Percentiles rank a stretch among this genome's conserved stretches.
Evolutionary conservation across 352 stramenopile genomes (phyloP).

Genomic region (Saprolegnia parasitica): DNA sequence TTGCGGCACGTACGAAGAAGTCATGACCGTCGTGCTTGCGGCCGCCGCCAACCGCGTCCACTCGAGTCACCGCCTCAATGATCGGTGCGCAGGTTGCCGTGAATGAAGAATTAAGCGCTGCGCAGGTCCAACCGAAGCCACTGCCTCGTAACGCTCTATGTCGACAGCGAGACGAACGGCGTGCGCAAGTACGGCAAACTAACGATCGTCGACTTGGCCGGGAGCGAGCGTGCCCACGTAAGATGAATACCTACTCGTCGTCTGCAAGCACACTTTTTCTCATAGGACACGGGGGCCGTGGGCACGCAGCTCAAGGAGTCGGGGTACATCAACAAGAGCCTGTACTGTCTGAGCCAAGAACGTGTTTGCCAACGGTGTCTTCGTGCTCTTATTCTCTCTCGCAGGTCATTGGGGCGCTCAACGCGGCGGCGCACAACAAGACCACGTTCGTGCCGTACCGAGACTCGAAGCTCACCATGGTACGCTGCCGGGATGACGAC

Average conservation of each 20-base stretch:
- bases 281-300: constrained; percentile 52
- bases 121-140: constrained; percentile 61
- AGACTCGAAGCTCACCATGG: constrained; percentile 46
- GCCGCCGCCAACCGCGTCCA: constrained; percentile 57
- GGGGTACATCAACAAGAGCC: constrained; percentile 73
- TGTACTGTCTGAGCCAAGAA: constrained; percentile 61
- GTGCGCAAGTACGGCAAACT: constrained; percentile 67
- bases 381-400: background rate
- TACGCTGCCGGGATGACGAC: background rate
- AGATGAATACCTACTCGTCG: background rate
- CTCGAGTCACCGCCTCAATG: constrained; percentile 65
- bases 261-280: background rate
- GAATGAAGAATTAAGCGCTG: background rate
- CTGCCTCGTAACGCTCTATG: constrained; percentile 76
- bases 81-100: constrained; percentile 20
- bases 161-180: constrained; percentile 39
- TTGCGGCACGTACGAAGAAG: constrained; percentile 49
- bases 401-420: constrained; percentile 64
- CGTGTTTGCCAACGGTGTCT: background rate
- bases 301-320: constrained; percentile 66
- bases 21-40: constrained; percentile 57
- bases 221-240: constrained; percentile 45
- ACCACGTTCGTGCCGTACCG: constrained; percentile 61
- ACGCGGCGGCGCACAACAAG: constrained; percentile 35
- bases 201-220: constrained; percentile 68